Conservation (phyloP, 768 basidiomycete species). For the Tulasnella sp. region DNA sequence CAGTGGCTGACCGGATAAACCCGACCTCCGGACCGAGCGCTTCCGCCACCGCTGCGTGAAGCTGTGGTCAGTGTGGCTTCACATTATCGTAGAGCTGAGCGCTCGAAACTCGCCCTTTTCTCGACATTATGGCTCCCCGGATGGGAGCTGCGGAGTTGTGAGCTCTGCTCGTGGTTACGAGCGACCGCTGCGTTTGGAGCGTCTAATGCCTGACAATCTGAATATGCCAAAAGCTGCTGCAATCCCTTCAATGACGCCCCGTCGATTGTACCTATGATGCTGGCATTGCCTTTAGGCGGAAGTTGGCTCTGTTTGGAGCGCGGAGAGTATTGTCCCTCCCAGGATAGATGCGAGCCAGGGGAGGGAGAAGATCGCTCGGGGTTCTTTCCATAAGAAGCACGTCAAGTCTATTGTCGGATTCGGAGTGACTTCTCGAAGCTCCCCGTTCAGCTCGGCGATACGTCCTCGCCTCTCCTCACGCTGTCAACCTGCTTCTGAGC, state of each 20-base stretch:
- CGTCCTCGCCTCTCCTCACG: not conserved
- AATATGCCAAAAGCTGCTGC: not conserved
- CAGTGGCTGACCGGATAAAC: not conserved
- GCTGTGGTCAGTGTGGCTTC: not conserved
- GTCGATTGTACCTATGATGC: not conserved
- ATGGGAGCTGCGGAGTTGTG: not conserved
- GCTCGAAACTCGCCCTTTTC: slow-evolving; percentile 5
- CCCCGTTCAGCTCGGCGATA: not conserved
- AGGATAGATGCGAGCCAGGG: not conserved
- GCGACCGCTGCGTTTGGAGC: not conserved
- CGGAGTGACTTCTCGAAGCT: slow-evolving; percentile 5
- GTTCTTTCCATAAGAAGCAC: not conserved
- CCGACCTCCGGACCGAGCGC: not conserved
- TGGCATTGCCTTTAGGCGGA: not conserved
- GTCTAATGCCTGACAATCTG: not conserved
- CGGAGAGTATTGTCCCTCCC: not conserved
- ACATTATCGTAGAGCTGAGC: not conserved
- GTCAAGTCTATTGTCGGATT: not conserved
- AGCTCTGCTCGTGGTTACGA: not conserved
- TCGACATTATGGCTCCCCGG: not conserved
- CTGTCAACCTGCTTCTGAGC: not conserved
- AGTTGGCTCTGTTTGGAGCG: not conserved
- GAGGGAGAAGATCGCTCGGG: not conserved
- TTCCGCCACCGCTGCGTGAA: not conserved
- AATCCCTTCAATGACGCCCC: not conserved